Evolutionary conservation across 208 protist species (phyloP), one percentile per base, ranked within the genome.

Genomic region (Leishmania tarentolae): DNA sequence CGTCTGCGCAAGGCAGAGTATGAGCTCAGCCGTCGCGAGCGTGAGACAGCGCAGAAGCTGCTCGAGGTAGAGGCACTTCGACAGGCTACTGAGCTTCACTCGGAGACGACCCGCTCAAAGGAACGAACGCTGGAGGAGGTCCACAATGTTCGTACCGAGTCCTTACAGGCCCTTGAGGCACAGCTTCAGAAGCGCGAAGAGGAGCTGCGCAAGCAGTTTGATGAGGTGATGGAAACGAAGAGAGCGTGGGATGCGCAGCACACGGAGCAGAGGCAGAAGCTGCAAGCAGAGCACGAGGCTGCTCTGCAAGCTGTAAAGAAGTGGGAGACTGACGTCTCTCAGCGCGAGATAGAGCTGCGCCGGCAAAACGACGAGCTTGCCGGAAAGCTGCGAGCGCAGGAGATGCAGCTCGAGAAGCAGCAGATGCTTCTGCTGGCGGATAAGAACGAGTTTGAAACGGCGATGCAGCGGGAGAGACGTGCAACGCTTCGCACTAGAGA

Each of bases 11-110:
- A 77, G 21, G 84, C 87, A 1, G 84, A 93, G 75, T 87, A 84
- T 61, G 82, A 91, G 73, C 78, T 93, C n/a, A 84, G 57, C 42
- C 84, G 79, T n/a, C 85, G 83, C 53, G 90, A 88, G 76, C 78
- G 83, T 9, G 87, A 91, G 72, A 74, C 86, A 13, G 80, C 76
- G 81, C 79, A 76, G 59, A 84, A 88, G 57, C 63, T 66, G 74
- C 80, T 89, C 35, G 86, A 93, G 82, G 68, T 92, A n/a, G 90
- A 92, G 47, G 59, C 83, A 9, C 81, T 93, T 5, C 75, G 82
- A 63, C 68, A 86, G 50, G 86, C 83, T 11, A 76, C 83, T 1
- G 83, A 75, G 46, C 76, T 74, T 13, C 83, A 84, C 70, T 79
- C 76, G 28, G 85, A 87, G 81, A 79, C 79, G 69, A 80, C 75